These are phyloP conservation scores for Juncus effusus DNA, from an alignment of 176 grass and related monocot genomes.

Conservation along the genomic window DNA sequence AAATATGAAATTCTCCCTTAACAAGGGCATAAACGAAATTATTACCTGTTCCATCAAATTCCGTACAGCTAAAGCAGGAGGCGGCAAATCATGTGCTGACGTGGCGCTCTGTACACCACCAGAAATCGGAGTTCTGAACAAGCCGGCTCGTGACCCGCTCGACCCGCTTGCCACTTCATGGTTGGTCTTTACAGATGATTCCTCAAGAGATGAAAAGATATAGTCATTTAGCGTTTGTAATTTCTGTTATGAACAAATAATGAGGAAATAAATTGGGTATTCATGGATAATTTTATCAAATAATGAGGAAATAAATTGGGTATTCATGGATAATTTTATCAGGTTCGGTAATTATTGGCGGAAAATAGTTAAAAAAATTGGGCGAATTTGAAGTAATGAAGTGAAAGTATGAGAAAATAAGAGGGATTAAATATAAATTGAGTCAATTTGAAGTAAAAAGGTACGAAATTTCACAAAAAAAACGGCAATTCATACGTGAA, in stretches of 20 bases:
- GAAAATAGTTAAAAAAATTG: not conserved
- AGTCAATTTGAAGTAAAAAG: not conserved
- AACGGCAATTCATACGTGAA: too few species aligned
- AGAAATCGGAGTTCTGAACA: conserved; percentile 96
- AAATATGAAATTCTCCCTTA: not conserved
- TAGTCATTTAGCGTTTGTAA: not conserved
- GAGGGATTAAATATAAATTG: not conserved
- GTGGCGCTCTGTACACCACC: conserved; percentile 97
- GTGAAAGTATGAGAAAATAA: not conserved
- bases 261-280: too few species aligned
- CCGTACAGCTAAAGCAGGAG: conserved; percentile 83
- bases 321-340: not conserved
- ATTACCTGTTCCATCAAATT: conserved; percentile 96
- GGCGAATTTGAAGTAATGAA: not conserved
- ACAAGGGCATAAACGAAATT: not conserved
- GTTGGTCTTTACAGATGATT: not conserved
- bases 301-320: not conserved
- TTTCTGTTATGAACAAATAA: not conserved
- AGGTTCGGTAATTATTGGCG: not conserved
- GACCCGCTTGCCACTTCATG: not conserved
- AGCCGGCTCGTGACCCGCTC: conserved; percentile 67
- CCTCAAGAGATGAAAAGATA: not conserved
- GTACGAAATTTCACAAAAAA: not conserved
- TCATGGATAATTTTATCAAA: too few species aligned
- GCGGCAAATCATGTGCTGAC: conserved; percentile 79